Conservation (phyloP, 306 rosid species). For the Alnus rubra region DNA sequence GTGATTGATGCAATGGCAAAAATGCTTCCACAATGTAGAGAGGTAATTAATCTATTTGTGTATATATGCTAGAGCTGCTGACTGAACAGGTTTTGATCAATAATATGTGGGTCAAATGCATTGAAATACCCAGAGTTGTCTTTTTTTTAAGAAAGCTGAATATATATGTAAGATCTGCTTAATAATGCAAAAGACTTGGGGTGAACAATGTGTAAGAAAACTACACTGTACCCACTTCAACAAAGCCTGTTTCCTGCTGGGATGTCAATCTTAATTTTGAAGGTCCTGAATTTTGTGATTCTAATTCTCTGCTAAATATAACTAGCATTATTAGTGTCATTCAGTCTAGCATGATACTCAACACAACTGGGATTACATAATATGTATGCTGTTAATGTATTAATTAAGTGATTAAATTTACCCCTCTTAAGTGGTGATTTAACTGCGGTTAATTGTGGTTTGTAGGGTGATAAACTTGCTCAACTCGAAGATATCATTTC, state of each 20-base stretch:
- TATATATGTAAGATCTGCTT: not conserved
- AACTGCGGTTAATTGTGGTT: constrained; percentile 8
- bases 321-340: not conserved
- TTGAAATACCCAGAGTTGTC: not conserved
- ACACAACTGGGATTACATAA: not conserved
- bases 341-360: not conserved
- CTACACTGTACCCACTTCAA: not conserved
- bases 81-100: no score
- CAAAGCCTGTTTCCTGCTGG: no score
- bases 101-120: no score
- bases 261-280: not conserved
- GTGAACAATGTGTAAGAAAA: not conserved
- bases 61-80: no score
- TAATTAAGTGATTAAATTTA: no score
- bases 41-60: no score
- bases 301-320: not conserved
- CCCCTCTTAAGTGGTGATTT: no score
- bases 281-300: no score
- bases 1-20: no score
- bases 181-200: constrained; percentile 1
- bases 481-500: constrained; percentile 72
- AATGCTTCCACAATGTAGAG: no score
- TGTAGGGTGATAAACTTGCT: constrained; percentile 68
- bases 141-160: not conserved
- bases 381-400: not conserved